phyloP scores from a whole-genome alignment of 805 yeast species.

The Suhomyces pyralidae region DNA sequence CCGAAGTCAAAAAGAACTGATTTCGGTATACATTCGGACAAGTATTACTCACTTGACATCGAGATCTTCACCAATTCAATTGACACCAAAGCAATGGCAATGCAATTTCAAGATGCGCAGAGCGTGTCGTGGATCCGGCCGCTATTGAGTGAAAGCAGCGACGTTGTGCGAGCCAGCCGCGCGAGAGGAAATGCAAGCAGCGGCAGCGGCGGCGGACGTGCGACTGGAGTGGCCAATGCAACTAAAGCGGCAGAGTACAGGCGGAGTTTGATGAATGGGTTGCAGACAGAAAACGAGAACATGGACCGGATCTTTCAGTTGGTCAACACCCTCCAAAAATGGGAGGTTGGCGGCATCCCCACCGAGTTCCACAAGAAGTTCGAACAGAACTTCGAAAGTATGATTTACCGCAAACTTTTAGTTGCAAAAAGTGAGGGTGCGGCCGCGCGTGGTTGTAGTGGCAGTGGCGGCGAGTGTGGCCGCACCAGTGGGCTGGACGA shows the following conservation, averaged over 20 bases:
- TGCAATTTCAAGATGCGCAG: slow-evolving; percentile 8
- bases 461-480: slow-evolving; percentile 6
- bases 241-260: slow-evolving; percentile 1
- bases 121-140: slow-evolving; percentile 9
- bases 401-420: slow-evolving; percentile 9
- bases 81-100: slow-evolving; percentile 33
- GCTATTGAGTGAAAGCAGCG: not conserved
- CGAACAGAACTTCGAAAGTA: slow-evolving; percentile 9
- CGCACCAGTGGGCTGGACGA: slow-evolving; percentile 12
- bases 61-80: slow-evolving; percentile 52
- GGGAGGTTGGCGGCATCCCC: not conserved
- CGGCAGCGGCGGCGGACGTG: not conserved
- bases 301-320: slow-evolving; percentile 1
- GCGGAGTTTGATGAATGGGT: not conserved
- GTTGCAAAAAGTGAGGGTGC: not conserved
- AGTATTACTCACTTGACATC: slow-evolving; percentile 65
- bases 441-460: not conserved
- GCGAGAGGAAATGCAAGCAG: not conserved
- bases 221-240: not conserved
- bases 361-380: slow-evolving; percentile 5
- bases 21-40: slow-evolving; percentile 67
- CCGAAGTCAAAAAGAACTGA: slow-evolving; percentile 57
- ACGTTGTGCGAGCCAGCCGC: not conserved
- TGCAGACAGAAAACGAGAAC: slow-evolving; percentile 1
- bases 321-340: not conserved